Base-by-base conservation (phyloP, 179 eudicot genomes). In the Camellia oleifera region DNA sequence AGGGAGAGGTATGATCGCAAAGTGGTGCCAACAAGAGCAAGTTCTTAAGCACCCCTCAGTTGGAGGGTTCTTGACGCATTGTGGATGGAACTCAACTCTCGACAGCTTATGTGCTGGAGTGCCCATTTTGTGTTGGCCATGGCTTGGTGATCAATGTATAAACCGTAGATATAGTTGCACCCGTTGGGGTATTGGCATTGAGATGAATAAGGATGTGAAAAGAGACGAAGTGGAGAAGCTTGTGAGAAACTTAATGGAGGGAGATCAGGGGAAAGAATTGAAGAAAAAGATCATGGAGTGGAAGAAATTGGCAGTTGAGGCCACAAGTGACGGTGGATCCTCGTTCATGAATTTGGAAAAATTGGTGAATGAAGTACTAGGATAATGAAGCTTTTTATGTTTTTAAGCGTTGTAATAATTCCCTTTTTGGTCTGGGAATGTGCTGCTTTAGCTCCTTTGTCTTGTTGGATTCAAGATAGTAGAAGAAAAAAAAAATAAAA, bases 81-180 rank as follows among this genome's bases (percentile, higher is more conserved):
- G 54, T 53, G 78, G 78, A 23, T 60, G 69, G 58, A 79, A 72
- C 61, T 79, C 81, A 58, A 61, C 60, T 17, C 60, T 70, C 54
- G 82, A 80, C n/a, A 80, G 82, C 57, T 62, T 80, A 48, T 74
- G 72, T 32, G 69, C 72, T 32, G 78, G 65, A 3, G 71, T 80
- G 7, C 78, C 82, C 0, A 64, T 80, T 48, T 57, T 80, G n/a
- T 75, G 82, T 65, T 80, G 82, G 77, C 82, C 73, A 11, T 80
- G 4, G 9, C 32, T n/a, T 9, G 73, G 64, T 1, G 78, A 80
- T 12, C 82, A 80, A 54, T 52, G 26, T 13, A 53, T 23, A 32
- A 80, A 42, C 10, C 45, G 77, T 20, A 15, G 42, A 54, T 79
- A 46, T 48, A 13, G 69, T 54, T 63, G 76, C 60, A 57, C 6